These are phyloP conservation scores for Corylus heterophylla DNA, from an alignment of 306 rosid genomes.

Conservation along the genomic window DNA sequence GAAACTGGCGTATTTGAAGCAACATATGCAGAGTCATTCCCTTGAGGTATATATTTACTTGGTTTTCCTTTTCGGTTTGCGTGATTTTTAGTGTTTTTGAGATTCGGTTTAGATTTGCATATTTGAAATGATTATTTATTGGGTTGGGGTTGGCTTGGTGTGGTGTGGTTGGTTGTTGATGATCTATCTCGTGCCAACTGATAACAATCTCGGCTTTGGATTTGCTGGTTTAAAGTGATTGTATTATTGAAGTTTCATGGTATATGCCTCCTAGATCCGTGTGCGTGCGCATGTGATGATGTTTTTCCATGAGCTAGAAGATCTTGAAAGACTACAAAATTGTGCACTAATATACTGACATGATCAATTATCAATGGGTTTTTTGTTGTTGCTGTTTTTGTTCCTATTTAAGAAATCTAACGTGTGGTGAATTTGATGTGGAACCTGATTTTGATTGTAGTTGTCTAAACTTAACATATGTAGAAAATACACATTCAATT, in stretches of 20 bases:
- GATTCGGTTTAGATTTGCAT: not conserved
- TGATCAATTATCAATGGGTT: not conserved
- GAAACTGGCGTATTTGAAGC: slow-evolving; percentile 72
- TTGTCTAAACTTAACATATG: too few relatives aligned
- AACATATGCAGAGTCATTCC: slow-evolving; percentile 84
- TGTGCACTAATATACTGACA: not conserved
- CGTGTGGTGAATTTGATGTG: too few relatives aligned
- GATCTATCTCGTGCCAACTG: not conserved
- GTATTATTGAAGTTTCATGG: too few relatives aligned
- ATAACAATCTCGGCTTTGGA: not conserved
- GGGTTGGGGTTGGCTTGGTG: not conserved
- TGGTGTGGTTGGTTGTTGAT: not conserved
- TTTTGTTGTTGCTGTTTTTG: not conserved
- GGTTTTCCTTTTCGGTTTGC: too few relatives aligned
- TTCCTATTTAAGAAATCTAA: too few relatives aligned
- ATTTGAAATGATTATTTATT: not conserved
- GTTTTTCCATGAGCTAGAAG: not conserved
- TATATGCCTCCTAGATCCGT: not conserved
- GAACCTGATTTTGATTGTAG: too few relatives aligned
- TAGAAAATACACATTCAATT: too few relatives aligned
- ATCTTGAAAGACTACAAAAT: not conserved
- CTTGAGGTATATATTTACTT: slow-evolving; percentile 55
- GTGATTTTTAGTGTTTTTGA: not conserved
- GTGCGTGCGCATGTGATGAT: not conserved
- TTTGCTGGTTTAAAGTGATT: too few relatives aligned